A percentile compares a stretch with the other conserved stretches of the same genome.
These are phyloP conservation scores for Saccharomycopsis fodiens DNA, from an alignment of 805 yeast species.

Conservation along the genomic window DNA sequence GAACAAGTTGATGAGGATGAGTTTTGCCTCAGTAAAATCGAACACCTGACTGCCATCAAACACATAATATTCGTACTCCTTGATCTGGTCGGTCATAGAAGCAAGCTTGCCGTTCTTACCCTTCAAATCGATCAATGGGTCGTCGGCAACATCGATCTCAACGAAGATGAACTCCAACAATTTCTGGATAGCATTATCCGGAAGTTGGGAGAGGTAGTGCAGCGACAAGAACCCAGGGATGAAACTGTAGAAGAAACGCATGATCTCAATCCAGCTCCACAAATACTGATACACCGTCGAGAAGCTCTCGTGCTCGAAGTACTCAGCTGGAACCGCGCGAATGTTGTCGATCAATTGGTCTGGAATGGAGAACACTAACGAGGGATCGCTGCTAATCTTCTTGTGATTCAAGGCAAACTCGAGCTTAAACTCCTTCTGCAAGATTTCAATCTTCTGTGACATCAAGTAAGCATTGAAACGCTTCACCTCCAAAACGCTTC, in stretches of 20 bases:
- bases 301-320: constrained; percentile 30
- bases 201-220: constrained; percentile 48
- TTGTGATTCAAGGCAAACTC: constrained; percentile 36
- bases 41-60: not conserved
- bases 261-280: constrained; percentile 63
- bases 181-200: constrained; percentile 37
- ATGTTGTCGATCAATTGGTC: constrained; percentile 31
- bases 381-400: constrained; percentile 24
- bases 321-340: constrained; percentile 26
- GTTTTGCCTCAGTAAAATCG: constrained; percentile 28
- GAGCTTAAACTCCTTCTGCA: constrained; percentile 46
- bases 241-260: constrained; percentile 54
- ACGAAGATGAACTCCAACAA: constrained; percentile 50
- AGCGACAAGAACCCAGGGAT: constrained; percentile 56
- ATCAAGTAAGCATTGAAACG: constrained; percentile 24
- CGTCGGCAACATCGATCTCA: constrained; percentile 36
- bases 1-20: constrained; percentile 42
- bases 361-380: constrained; percentile 33
- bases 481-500: constrained; percentile 2
- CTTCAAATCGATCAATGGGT: constrained; percentile 23
- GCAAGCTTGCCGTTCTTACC: constrained; percentile 14
- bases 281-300: constrained; percentile 36
- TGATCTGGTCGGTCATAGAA: constrained; percentile 21
- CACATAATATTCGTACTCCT: constrained; percentile 19
- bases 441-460: constrained; percentile 30